A percentile compares a stretch with the other conserved stretches of the same genome.
Conservation (phyloP, 257 asterid genomes). For the Vinca minor region DNA sequence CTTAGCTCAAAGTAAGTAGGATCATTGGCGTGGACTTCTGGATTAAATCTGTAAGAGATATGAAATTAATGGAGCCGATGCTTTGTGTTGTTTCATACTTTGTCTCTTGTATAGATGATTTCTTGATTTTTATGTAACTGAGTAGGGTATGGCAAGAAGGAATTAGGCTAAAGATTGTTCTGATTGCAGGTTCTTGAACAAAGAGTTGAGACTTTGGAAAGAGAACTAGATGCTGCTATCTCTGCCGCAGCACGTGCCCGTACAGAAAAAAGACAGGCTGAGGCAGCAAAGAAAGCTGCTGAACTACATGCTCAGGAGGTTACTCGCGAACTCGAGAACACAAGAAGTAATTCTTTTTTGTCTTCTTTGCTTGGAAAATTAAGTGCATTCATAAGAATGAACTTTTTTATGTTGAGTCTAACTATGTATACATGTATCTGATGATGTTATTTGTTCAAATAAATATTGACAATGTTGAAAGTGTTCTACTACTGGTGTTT, state of each 20-base stretch:
- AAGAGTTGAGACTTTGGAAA: constrained; percentile 81
- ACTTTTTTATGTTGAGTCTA: neutral
- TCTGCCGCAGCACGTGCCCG: constrained; percentile 97
- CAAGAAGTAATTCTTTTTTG: constrained; percentile 54
- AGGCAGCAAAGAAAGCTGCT: constrained; percentile 84
- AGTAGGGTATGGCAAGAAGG: neutral
- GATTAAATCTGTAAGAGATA: neutral
- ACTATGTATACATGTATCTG: neutral
- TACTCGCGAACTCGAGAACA: constrained; percentile 84
- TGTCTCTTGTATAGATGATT: neutral
- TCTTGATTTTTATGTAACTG: neutral
- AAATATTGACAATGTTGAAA: neutral
- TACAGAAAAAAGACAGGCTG: constrained; percentile 83
- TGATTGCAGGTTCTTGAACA: constrained; percentile 81
- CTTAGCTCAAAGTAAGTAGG: neutral
- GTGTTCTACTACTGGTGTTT: neutral
- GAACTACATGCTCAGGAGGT: constrained; percentile 71
- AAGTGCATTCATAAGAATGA: neutral
- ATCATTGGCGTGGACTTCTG: neutral
- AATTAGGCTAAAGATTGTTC: neutral
- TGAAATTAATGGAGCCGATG: neutral
- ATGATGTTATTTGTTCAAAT: neutral
- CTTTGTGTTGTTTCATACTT: neutral
- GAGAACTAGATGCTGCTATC: constrained; percentile 88
- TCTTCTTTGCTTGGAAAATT: neutral